Evolutionary conservation across 331 rosid species (phyloP), one percentile per base, ranked within the genome.

Genomic region (Telfairia occidentalis): DNA sequence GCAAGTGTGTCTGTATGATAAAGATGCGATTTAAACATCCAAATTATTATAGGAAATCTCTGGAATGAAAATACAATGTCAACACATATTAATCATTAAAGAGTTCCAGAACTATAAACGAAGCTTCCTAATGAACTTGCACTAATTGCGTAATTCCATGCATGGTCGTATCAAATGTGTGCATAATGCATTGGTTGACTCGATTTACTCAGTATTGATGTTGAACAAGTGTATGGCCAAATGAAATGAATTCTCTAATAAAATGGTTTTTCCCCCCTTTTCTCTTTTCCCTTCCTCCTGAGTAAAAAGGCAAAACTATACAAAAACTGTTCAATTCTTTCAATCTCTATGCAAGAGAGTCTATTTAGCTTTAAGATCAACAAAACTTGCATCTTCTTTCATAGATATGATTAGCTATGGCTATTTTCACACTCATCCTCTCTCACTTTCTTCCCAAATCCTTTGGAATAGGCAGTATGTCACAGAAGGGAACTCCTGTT

Each of bases 291-390:
- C 40, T 59, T 59, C 21, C 32, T 54, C 10, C 34, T 11, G 30
- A 65, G 73, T 65, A 38, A 12, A 23, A n/a, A 3, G 12, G 32
- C 18, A 38, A 66, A 69, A 43, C 74, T 26, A 38, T 26, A 13
- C 55, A 69, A 24, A 32, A 61, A 0, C 40, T 61, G 43, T 7
- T 60, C 32, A 61, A 59, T 40, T 12, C 32, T 40, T 66, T 24
- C 11, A 1, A 40, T 40, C 30, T 35, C 28, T 37, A 66, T 37
- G 73, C 73, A 21, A 66, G 71, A 64, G 69, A 32, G 32, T 16
- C 69, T 32, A 60, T 15, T 16, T 32, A 64, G 71, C 71, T 64
- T 64, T 64, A 66, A n/a, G 29, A 66, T 38, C 53, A 10, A 66
- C 34, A 16, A 19, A 40, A 40, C 3, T 11, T 21, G n/a, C 18